Conservation (phyloP, 108 stramenopile genomes). For the Cylindrotheca closterium region DNA sequence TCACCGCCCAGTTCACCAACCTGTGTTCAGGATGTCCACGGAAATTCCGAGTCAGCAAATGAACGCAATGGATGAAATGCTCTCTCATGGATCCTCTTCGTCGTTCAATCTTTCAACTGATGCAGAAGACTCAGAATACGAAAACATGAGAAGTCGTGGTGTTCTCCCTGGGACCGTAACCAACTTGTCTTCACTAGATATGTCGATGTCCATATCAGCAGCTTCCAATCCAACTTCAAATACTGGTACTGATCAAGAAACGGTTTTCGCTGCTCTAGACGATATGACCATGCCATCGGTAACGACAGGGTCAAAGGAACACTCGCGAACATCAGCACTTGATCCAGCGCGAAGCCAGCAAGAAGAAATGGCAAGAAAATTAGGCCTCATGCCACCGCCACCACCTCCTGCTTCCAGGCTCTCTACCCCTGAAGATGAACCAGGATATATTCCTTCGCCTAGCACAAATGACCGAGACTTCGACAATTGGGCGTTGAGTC, state of each 20-base stretch:
- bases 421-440: slow-evolving; percentile 8
- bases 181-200: slow-evolving; percentile 14
- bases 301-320: slow-evolving; percentile 32
- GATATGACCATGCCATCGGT: slow-evolving; percentile 30
- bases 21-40: slow-evolving; percentile 24
- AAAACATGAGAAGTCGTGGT: slow-evolving; percentile 40
- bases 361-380: not conserved
- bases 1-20: not conserved
- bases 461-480: slow-evolving; percentile 42
- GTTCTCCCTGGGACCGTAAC: slow-evolving; percentile 3
- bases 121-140: slow-evolving; percentile 79
- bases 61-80: slow-evolving; percentile 23
- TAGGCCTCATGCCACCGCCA: not conserved
- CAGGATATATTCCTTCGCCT: slow-evolving; percentile 14
- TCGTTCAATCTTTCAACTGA: slow-evolving; percentile 69
- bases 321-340: not conserved
- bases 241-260: slow-evolving; percentile 40
- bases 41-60: slow-evolving; percentile 21
- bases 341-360: not conserved
- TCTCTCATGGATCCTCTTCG: slow-evolving; percentile 27
- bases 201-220: slow-evolving; percentile 10
- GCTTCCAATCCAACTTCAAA: slow-evolving; percentile 26
- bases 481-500: slow-evolving; percentile 55
- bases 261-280: slow-evolving; percentile 61
- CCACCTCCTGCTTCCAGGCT: not conserved